phyloP scores from a whole-genome alignment of 1,284 basidiomycete genomes.

The Ustilago hordei region DNA sequence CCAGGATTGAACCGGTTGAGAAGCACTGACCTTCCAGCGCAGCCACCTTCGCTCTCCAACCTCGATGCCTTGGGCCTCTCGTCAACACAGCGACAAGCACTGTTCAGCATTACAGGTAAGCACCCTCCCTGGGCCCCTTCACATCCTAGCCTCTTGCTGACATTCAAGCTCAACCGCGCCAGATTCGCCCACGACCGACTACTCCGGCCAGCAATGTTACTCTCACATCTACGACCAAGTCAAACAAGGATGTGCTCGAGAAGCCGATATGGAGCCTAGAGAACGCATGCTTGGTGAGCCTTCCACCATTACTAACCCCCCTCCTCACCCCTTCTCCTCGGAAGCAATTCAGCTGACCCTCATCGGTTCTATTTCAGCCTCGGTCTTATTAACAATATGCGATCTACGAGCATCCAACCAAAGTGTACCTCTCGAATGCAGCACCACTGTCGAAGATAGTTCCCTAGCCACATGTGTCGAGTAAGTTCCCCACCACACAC shows the following conservation, averaged over 20 bases:
- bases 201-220: constrained; percentile 19
- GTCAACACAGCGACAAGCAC: constrained; percentile 3
- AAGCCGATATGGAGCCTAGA: constrained; percentile 18
- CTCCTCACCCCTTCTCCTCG: background rate
- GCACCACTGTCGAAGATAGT: background rate
- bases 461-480: constrained; percentile 24
- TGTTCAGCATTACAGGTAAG: constrained; percentile 24
- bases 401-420: constrained; percentile 33
- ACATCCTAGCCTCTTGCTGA: background rate
- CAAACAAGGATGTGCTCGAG: constrained; percentile 15
- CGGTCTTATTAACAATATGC: constrained; percentile 35
- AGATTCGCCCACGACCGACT: background rate
- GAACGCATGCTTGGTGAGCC: constrained; percentile 36
- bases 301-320: background rate
- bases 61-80: constrained; percentile 3
- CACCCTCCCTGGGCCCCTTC: no score
- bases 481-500: constrained; percentile 7
- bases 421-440: constrained; percentile 36
- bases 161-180: background rate
- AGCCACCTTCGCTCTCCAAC: background rate
- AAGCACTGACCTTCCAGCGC: background rate
- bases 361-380: constrained; percentile 1
- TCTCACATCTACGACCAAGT: constrained; percentile 33
- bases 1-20: background rate
- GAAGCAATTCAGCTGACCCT: background rate